Base-by-base conservation (phyloP, 2,329 filamentous ascomycete genomes). In the Ceratocystis colombiana region DNA sequence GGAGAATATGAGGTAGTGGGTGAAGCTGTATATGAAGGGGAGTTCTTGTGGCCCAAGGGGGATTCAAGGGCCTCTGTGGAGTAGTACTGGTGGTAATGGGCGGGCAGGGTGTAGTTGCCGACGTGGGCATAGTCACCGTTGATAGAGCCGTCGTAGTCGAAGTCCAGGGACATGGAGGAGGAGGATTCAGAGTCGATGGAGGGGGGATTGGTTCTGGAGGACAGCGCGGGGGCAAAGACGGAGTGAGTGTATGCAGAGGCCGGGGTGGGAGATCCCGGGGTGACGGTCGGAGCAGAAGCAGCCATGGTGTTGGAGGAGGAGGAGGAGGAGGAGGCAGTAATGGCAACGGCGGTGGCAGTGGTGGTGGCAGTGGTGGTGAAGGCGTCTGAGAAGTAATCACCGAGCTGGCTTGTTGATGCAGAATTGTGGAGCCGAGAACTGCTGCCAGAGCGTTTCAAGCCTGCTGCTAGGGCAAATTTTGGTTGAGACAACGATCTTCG, bases 121-220 rank as follows among this genome's bases (percentile, higher is more conserved):
- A 79, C 75, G 53, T 77, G 73, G 65, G 82, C 74, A 64, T 77
- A 73, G 67, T 72, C 67, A 62, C 73, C 65, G 63, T 74, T 73
- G 44, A 61, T 44, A 12, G 71, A 68, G 57, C 80, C 79, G 63
- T 84, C 82, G 71, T 78, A 81, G 67, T 82, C 81, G 61, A 80
- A 82, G 65, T 82, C 80, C 65, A 88, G 75, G 12, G 85, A 88
- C 65, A 86, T 75, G 70, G 77, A 75, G 2, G 83, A 84, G 3
- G 82, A 84, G 10, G 76, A 74, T 61, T 76, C 77, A 15, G 81
- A 81, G 61, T 77, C 78, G 30, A 67, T 44, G 15, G 66, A 67
- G 33, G 66, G 63, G 30, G 66, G 61, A 28, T 67, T 67, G 65
- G 25, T 63, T 44, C 17, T 37, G 10, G 53, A 59, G 28, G 44